phyloP scores from a whole-genome alignment of 1,284 basidiomycete genomes.

The Tilletia horrida region DNA sequence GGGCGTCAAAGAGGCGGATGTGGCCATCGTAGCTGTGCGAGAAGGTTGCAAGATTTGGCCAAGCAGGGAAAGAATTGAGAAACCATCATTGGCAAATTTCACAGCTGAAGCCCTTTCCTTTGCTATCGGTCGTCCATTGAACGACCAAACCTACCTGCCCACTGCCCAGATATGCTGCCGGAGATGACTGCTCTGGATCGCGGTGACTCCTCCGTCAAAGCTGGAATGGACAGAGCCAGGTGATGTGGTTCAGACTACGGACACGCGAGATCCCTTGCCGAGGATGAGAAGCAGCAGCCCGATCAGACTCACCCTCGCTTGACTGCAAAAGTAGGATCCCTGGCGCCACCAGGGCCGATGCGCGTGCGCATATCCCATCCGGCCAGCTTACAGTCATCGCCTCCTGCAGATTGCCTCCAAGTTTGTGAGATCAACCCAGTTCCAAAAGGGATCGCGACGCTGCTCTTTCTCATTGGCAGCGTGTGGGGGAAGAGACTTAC shows the following conservation, averaged over 20 bases:
- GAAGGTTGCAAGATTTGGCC: slow-evolving; percentile 6
- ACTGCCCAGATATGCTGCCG: slow-evolving; percentile 80
- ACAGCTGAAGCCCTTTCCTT: too few species aligned
- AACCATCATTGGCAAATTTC: too few species aligned
- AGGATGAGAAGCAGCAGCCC: too few species aligned
- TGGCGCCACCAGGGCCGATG: slow-evolving; percentile 18
- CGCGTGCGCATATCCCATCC: slow-evolving; percentile 72
- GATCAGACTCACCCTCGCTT: slow-evolving; percentile 64
- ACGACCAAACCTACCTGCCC: slow-evolving; percentile 73
- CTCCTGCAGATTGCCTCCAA: slow-evolving; percentile 68
- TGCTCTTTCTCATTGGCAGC: too few species aligned
- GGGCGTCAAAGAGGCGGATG: slow-evolving; percentile 78
- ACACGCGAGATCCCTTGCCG: slow-evolving; percentile 1
- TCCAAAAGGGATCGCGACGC: too few species aligned
- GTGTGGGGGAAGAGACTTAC: slow-evolving; percentile 56
- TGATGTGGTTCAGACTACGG: too few species aligned
- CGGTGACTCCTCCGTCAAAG: slow-evolving; percentile 89
- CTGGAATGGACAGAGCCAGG: too few species aligned
- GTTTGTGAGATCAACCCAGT: too few species aligned
- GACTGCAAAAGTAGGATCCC: slow-evolving; percentile 66
- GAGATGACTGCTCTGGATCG: slow-evolving; percentile 79
- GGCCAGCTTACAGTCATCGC: slow-evolving; percentile 86
- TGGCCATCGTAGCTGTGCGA: slow-evolving; percentile 73
- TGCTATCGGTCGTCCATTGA: too few species aligned
- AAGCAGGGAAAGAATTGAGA: too few species aligned